A percentile compares a stretch with the other conserved stretches of the same genome.
These are phyloP conservation scores for Coelastrella sp. DNA, from an alignment of 139 green algal species.

Conservation along the genomic window DNA sequence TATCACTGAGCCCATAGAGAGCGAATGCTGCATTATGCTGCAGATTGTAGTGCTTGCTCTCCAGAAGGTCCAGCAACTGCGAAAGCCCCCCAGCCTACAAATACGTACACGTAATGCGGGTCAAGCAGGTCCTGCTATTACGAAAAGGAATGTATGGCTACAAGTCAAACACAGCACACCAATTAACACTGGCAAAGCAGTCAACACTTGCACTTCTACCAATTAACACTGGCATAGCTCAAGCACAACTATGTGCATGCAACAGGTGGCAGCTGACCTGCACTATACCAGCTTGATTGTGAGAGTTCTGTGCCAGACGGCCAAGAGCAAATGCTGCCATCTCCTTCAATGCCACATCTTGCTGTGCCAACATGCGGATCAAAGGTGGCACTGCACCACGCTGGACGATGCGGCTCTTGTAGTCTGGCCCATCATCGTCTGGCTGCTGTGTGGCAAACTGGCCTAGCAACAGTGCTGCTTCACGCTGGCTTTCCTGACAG, in stretches of 20 bases:
- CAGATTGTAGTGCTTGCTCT: slow-evolving; percentile 86
- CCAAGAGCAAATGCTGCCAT: slow-evolving; percentile 99
- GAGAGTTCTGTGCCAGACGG: slow-evolving; percentile 91
- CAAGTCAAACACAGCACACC: too few relatives aligned
- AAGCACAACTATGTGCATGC: too few relatives aligned
- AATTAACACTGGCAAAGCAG: too few relatives aligned
- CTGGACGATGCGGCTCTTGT: slow-evolving; percentile 88
- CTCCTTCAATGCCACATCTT: slow-evolving; percentile 88
- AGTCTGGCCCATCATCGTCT: slow-evolving; percentile 46
- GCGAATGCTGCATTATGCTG: slow-evolving; percentile 96
- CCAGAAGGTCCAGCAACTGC: slow-evolving; percentile 93
- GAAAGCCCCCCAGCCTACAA: slow-evolving; percentile 85
- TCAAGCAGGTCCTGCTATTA: too few relatives aligned
- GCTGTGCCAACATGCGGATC: slow-evolving; percentile 89
- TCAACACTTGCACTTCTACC: too few relatives aligned
- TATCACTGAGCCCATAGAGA: slow-evolving; percentile 97
- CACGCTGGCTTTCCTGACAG: slow-evolving; percentile 94
- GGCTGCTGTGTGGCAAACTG: slow-evolving; percentile 93
- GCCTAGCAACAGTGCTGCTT: slow-evolving; percentile 96
- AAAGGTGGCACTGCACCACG: slow-evolving; percentile 94
- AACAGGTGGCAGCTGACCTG: too few relatives aligned
- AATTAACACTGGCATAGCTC: too few relatives aligned
- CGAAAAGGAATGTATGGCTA: too few relatives aligned
- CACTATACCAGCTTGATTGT: slow-evolving; percentile 89
- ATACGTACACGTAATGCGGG: too few relatives aligned